Base-by-base conservation (phyloP, 208 protist genomes). In the Leishmania lainsoni region DNA sequence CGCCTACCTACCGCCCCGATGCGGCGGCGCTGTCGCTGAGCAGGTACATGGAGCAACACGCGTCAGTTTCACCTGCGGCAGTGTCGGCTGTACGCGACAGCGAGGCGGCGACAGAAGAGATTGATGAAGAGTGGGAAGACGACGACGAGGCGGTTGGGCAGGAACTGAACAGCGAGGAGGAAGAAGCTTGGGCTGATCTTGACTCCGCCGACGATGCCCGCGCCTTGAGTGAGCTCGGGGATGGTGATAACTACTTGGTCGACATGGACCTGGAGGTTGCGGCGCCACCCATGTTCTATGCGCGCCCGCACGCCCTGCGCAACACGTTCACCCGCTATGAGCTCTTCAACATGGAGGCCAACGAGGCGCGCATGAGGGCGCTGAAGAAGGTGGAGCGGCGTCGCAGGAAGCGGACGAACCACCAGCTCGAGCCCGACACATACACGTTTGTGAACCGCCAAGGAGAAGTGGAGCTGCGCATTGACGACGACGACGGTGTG, bases 401-500 rank as follows among this genome's bases (percentile, higher is more conserved):
- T 5, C 88, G 89, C 61, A 90, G 88, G 81, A 86, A 82, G 69
- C 86, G 87, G 29, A 91, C 87, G 20, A 97, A 97, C 80, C 91
- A 94, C 69, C 94, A 97, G 79, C 87, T 97, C 9, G 92, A 95
- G 61, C 90, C 88, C 3, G 91, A 92, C 69, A 80, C 82, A 51
- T 89, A 92, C 72, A 94, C 89, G 0, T 96, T 97, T 79, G 79
- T 97, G 48, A 95, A 96, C 79, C 77, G 84, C 3, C 87, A 92
- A 17, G 94, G 94, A 0, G 92, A 96, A 78, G 91, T 96, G 73
- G 93, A 97, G 87, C 89, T 98, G 35, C 81, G 88, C 58, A 91
- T 98, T 68, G 92, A 96, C 75, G 93, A 97, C 71, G 95, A 98
- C 71, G 95, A 98, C 78, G 92, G 93, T 39, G 91, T 98, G 77